These are phyloP conservation scores for Capsicum baccatum DNA, from an alignment of 257 asterid genomes.

Conservation along the genomic window DNA sequence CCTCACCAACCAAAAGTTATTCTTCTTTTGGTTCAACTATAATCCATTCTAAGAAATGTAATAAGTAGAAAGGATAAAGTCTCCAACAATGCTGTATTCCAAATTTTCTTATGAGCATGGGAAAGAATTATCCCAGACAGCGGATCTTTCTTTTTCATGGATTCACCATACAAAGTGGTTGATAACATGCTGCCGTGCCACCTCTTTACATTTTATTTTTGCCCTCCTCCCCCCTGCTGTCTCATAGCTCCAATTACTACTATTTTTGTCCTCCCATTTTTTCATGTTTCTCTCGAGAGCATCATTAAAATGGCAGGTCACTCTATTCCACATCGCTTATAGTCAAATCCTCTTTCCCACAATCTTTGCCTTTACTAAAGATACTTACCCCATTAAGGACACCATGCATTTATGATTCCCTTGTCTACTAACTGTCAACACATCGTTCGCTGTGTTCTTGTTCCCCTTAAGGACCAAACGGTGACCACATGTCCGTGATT, in stretches of 20 bases:
- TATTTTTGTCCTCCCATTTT: conserved; percentile 15
- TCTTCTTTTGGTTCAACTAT: neutral
- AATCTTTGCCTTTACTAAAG: neutral
- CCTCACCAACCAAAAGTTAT: neutral
- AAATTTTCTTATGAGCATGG: conserved; percentile 4
- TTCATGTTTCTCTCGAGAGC: neutral
- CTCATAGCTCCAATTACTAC: conserved; percentile 19
- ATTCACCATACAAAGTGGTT: neutral
- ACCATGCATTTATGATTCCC: conserved; percentile 13
- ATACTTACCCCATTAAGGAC: conserved; percentile 2
- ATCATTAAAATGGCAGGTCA: neutral
- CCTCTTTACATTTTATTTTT: conserved; percentile 15
- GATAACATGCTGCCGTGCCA: neutral
- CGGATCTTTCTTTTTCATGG: neutral
- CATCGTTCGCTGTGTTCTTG: neutral
- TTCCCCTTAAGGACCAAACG: neutral
- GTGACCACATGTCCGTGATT: neutral
- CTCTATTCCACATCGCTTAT: neutral
- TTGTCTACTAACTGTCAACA: neutral
- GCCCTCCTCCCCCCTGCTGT: neutral
- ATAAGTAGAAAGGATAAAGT: neutral
- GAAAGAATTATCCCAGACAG: neutral
- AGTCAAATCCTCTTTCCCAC: neutral
- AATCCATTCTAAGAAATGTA: neutral
- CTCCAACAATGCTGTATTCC: neutral